Evolutionary conservation across 2,329 filamentous ascomycete species (phyloP).

Genomic region (Monosporascus sp.): DNA sequence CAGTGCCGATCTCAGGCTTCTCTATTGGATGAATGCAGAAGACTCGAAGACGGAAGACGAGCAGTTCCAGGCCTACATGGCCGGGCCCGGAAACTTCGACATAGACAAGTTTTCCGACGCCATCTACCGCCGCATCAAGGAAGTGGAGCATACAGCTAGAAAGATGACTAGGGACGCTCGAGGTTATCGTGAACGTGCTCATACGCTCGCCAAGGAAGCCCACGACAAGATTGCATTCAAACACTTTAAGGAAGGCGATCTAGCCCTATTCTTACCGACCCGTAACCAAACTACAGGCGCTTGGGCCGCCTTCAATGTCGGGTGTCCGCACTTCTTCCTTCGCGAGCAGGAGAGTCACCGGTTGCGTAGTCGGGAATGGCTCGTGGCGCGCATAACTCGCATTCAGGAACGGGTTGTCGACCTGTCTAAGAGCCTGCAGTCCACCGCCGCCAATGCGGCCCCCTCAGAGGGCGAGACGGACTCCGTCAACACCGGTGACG

Average conservation of each 20-base stretch:
- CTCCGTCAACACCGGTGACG: slow-evolving; percentile 51
- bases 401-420: slow-evolving; percentile 93
- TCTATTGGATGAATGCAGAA: slow-evolving; percentile 76
- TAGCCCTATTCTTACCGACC: slow-evolving; percentile 90
- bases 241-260: slow-evolving; percentile 92
- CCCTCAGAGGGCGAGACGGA: slow-evolving; percentile 39
- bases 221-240: slow-evolving; percentile 95
- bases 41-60: slow-evolving; percentile 61
- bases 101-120: slow-evolving; percentile 79
- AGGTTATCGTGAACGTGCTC: slow-evolving; percentile 80
- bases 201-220: slow-evolving; percentile 73
- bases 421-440: slow-evolving; percentile 67
- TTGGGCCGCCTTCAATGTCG: slow-evolving; percentile 98
- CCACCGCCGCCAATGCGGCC: slow-evolving; percentile 34
- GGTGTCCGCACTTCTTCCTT: slow-evolving; percentile 94
- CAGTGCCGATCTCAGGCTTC: slow-evolving; percentile 62
- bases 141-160: slow-evolving; percentile 86
- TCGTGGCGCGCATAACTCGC: slow-evolving; percentile 88
- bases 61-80: slow-evolving; percentile 70
- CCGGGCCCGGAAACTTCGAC: slow-evolving; percentile 71
- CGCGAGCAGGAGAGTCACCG: slow-evolving; percentile 88
- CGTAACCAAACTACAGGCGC: slow-evolving; percentile 90
- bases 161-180: slow-evolving; percentile 90
- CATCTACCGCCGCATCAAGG: slow-evolving; percentile 82
- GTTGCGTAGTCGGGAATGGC: slow-evolving; percentile 81